A percentile compares a stretch with the other conserved stretches of the same genome.
Conservation (phyloP, 352 stramenopile genomes). For the Pythium plurisporium region DNA sequence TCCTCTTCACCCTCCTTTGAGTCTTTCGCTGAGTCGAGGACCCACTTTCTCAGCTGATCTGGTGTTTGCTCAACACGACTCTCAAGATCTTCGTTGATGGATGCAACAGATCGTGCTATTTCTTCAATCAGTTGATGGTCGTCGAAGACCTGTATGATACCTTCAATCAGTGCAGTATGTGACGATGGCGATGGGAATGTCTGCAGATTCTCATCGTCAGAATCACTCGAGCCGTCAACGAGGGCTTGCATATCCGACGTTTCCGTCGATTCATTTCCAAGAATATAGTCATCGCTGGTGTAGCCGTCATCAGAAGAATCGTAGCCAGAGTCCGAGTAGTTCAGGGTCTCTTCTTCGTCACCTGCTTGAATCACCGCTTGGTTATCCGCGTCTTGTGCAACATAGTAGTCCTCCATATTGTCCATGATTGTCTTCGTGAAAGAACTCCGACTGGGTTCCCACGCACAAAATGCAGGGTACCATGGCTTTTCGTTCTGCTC, state of each 20-base stretch:
- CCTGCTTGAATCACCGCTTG: neutral
- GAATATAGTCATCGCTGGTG: too few relatives aligned
- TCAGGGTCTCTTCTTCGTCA: neutral
- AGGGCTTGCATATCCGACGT: too few relatives aligned
- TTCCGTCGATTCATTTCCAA: too few relatives aligned
- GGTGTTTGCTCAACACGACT: too few relatives aligned
- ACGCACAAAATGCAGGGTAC: conserved; percentile 1
- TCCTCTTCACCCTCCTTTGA: too few relatives aligned
- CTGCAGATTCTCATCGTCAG: too few relatives aligned
- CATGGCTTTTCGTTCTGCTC: neutral
- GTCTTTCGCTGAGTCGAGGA: neutral
- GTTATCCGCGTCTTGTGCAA: neutral
- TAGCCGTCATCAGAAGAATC: neutral
- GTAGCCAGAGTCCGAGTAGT: neutral
- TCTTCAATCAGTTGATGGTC: neutral
- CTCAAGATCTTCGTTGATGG: too few relatives aligned
- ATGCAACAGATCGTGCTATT: neutral
- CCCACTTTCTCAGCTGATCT: conserved; percentile 3
- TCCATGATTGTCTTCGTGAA: conserved; percentile 6
- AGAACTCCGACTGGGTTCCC: neutral
- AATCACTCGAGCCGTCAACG: too few relatives aligned
- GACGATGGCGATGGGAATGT: too few relatives aligned
- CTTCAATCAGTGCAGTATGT: too few relatives aligned
- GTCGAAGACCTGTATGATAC: too few relatives aligned
- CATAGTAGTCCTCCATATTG: conserved; percentile 16